These are phyloP conservation scores for Aspergillus persii DNA, from an alignment of 2,329 filamentous ascomycete species.

Conservation along the genomic window DNA sequence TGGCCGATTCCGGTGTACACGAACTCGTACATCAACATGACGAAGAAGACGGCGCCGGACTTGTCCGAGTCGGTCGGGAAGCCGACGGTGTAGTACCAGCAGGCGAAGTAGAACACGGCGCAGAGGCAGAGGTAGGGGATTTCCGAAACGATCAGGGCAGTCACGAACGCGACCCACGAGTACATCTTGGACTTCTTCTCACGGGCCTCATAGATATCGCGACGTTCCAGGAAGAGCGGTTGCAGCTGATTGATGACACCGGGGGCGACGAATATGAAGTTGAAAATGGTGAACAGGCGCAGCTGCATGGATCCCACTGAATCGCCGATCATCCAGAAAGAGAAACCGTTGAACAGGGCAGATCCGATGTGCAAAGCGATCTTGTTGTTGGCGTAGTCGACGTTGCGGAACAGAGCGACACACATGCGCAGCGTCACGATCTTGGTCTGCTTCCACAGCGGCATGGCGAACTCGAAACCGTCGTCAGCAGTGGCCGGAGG, in stretches of 20 bases:
- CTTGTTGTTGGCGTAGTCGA: conserved; percentile 66
- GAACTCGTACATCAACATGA: conserved; percentile 70
- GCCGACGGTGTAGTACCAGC: conserved; percentile 73
- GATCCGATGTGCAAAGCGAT: conserved; percentile 54
- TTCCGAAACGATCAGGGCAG: conserved; percentile 66
- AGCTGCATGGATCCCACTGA: conserved; percentile 66
- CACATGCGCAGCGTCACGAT: conserved; percentile 68
- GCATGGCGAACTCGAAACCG: conserved; percentile 63
- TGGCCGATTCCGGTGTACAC: conserved; percentile 72
- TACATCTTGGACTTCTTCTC: conserved; percentile 72
- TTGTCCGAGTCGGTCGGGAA: conserved; percentile 33
- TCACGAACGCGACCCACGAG: conserved; percentile 70
- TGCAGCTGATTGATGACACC: conserved; percentile 52
- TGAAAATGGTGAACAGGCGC: conserved; percentile 67
- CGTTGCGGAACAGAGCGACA: conserved; percentile 63
- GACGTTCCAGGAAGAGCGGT: conserved; percentile 67
- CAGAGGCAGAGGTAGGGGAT: conserved; percentile 65
- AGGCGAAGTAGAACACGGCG: conserved; percentile 64
- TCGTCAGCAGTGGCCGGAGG: conserved; percentile 44
- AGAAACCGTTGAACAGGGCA: conserved; percentile 49
- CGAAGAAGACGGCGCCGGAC: conserved; percentile 58
- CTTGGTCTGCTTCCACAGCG: conserved; percentile 60
- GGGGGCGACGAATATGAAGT: conserved; percentile 57
- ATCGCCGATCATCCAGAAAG: conserved; percentile 68
- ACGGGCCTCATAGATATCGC: conserved; percentile 64